These are phyloP conservation scores for Gentiana straminea DNA, from an alignment of 257 asterid species.

Conservation along the genomic window DNA sequence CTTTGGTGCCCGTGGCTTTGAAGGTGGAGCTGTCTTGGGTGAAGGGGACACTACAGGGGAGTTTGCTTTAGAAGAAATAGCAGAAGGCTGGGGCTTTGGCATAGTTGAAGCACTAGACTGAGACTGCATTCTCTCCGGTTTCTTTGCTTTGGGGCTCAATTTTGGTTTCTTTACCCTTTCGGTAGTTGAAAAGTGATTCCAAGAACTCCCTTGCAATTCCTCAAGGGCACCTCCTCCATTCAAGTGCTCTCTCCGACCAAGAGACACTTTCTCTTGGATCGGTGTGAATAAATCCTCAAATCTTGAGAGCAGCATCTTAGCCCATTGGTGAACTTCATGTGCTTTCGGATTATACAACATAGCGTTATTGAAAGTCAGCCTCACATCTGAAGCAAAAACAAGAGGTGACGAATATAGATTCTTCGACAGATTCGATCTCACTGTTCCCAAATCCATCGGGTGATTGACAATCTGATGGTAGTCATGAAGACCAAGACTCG, in stretches of 20 bases:
- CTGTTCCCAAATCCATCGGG: conserved; percentile 97
- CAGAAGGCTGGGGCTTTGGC: conserved; percentile 7
- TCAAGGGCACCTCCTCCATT: conserved; percentile 20
- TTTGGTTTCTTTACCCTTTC: conserved; percentile 38
- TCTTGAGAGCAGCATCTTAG: conserved; percentile 40
- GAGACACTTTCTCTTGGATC: conserved; percentile 35
- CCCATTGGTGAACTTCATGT: conserved; percentile 63
- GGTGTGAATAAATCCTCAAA: conserved; percentile 80
- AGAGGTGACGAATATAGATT: conserved; percentile 38
- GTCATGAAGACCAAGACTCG: conserved; percentile 59
- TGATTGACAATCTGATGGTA: conserved; percentile 75
- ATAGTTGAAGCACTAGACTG: conserved; percentile 69
- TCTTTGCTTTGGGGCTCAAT: conserved; percentile 30
- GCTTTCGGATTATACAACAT: conserved; percentile 79
- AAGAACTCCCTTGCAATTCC: conserved; percentile 78
- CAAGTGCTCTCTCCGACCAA: conserved; percentile 20
- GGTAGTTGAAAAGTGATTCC: conserved; percentile 52
- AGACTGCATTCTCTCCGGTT: conserved; percentile 41
- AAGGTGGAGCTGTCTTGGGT: background rate
- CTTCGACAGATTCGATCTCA: conserved; percentile 49
- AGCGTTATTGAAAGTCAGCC: conserved; percentile 86
- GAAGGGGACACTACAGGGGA: too few species aligned
- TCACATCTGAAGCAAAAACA: conserved; percentile 71
- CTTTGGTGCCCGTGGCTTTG: background rate
- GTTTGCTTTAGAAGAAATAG: too few species aligned